A percentile compares a stretch with the other conserved stretches of the same genome.
Evolutionary conservation across 768 basidiomycete genomes (phyloP).

Genomic region (Kondoa subrosea): DNA sequence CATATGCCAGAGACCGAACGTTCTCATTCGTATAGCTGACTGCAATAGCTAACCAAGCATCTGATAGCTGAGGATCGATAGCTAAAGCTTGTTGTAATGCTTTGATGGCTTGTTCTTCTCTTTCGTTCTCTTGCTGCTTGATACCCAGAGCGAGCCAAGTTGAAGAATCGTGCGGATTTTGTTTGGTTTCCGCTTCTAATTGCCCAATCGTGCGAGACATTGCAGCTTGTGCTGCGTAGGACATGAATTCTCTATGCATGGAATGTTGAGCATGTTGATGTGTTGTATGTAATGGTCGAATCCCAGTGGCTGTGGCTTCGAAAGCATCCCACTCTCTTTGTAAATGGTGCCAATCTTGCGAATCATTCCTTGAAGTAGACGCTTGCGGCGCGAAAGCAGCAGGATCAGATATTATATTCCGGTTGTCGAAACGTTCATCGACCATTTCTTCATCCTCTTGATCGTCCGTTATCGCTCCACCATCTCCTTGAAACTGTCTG

Average conservation of each 20-base stretch:
- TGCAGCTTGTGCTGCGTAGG: constrained; percentile 20
- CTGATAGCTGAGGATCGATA: constrained; percentile 50
- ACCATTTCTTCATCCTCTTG: constrained; percentile 29
- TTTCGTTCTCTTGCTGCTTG: constrained; percentile 94
- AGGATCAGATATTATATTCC: constrained; percentile 3
- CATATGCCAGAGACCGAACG: constrained; percentile 53
- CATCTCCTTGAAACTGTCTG: constrained; percentile 26
- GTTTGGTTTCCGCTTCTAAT: constrained; percentile 74
- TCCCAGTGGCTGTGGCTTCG: constrained; percentile 53
- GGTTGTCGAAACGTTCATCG: constrained; percentile 23
- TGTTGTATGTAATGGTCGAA: constrained; percentile 38
- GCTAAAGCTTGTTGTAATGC: constrained; percentile 66
- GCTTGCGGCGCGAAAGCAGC: constrained; percentile 5
- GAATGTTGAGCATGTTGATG: not conserved
- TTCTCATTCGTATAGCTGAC: constrained; percentile 82
- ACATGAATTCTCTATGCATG: constrained; percentile 15
- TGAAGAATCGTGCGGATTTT: constrained; percentile 48
- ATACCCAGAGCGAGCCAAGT: constrained; percentile 89
- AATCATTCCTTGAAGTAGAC: constrained; percentile 20
- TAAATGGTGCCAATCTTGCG: constrained; percentile 47
- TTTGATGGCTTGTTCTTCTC: constrained; percentile 72
- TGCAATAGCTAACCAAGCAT: constrained; percentile 77
- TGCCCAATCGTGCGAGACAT: constrained; percentile 55
- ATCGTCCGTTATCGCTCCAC: constrained; percentile 20
- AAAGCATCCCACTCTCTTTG: constrained; percentile 67